A percentile compares a stretch with the other conserved stretches of the same genome.
Evolutionary conservation across 768 basidiomycete genomes (phyloP).

Genomic region (Hebeloma cylindrosporum): DNA sequence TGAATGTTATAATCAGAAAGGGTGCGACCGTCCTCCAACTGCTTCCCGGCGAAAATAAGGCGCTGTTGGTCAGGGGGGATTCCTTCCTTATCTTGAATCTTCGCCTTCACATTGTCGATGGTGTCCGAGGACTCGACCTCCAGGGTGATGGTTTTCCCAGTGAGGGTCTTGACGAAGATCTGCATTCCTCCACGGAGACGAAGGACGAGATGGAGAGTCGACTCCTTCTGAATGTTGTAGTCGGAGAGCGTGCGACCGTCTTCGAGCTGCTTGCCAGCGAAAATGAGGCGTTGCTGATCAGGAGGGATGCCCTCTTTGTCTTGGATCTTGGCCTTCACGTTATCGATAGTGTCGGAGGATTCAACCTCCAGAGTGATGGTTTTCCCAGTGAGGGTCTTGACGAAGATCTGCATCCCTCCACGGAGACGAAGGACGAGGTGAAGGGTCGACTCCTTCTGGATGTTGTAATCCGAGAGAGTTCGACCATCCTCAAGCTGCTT

Average conservation of each 20-base stretch:
- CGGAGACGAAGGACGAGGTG: constrained; percentile 83
- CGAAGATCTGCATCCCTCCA: constrained; percentile 91
- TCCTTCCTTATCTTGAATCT: constrained; percentile 81
- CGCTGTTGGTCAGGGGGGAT: constrained; percentile 80
- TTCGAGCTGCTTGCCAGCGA: constrained; percentile 93
- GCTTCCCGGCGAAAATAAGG: constrained; percentile 80
- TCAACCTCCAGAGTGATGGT: constrained; percentile 94
- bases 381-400: constrained; percentile 87
- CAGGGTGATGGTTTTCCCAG: constrained; percentile 74
- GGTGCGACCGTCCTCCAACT: constrained; percentile 76
- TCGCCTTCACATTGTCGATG: constrained; percentile 75
- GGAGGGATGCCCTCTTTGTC: constrained; percentile 84
- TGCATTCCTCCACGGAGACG: constrained; percentile 75
- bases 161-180: constrained; percentile 70
- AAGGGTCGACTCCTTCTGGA: constrained; percentile 86
- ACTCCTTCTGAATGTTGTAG: constrained; percentile 83
- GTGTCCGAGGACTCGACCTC: constrained; percentile 78
- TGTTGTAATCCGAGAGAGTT: constrained; percentile 88
- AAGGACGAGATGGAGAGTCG: constrained; percentile 72
- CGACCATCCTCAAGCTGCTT: constrained; percentile 93
- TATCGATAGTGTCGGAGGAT: constrained; percentile 91
- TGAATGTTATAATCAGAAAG: constrained; percentile 78
- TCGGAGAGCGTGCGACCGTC: constrained; percentile 89
- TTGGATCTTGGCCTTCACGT: constrained; percentile 81
- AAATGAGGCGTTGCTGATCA: constrained; percentile 88